phyloP scores from a whole-genome alignment of 2,329 filamentous ascomycete species.

The Botrytis byssoidea region DNA sequence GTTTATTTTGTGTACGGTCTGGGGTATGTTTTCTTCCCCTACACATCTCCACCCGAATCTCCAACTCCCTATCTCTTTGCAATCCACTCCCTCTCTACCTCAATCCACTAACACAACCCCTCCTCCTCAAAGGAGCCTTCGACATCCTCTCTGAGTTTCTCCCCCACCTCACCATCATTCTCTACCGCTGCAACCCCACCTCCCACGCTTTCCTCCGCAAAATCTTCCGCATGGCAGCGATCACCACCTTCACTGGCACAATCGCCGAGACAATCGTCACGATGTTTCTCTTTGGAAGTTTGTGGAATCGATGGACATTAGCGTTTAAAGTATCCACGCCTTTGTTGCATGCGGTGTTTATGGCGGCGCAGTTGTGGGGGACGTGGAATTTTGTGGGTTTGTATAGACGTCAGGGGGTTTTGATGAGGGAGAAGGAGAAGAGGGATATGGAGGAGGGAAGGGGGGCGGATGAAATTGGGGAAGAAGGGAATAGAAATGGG shows the following conservation, averaged over 20 bases:
- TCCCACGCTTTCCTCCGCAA: conserved; percentile 43
- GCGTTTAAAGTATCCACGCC: conserved; percentile 47
- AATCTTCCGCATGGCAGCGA: conserved; percentile 41
- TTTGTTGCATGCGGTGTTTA: conserved; percentile 45
- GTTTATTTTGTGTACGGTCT: conserved; percentile 36
- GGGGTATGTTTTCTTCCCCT: conserved; percentile 29
- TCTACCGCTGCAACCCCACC: conserved; percentile 44
- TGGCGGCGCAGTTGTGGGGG: conserved; percentile 45
- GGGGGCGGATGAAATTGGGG: not conserved
- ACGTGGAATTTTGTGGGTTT: conserved; percentile 40
- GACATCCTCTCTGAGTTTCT: conserved; percentile 48
- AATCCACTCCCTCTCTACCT: conserved; percentile 15
- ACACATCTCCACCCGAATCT: not conserved
- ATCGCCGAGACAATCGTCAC: conserved; percentile 44
- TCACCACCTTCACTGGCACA: conserved; percentile 43
- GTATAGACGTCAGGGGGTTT: not conserved
- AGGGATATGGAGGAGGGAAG: not conserved
- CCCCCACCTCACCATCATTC: conserved; percentile 47
- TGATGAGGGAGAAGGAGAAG: not conserved
- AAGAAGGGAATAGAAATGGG: not conserved
- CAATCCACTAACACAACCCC: conserved; percentile 8
- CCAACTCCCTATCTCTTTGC: not conserved
- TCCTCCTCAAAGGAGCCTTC: conserved; percentile 42
- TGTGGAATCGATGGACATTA: conserved; percentile 45
- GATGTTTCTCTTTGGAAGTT: conserved; percentile 45